These are phyloP conservation scores for Endocarpon pusillum DNA, from an alignment of 495 filamentous ascomycete species.

Conservation along the genomic window DNA sequence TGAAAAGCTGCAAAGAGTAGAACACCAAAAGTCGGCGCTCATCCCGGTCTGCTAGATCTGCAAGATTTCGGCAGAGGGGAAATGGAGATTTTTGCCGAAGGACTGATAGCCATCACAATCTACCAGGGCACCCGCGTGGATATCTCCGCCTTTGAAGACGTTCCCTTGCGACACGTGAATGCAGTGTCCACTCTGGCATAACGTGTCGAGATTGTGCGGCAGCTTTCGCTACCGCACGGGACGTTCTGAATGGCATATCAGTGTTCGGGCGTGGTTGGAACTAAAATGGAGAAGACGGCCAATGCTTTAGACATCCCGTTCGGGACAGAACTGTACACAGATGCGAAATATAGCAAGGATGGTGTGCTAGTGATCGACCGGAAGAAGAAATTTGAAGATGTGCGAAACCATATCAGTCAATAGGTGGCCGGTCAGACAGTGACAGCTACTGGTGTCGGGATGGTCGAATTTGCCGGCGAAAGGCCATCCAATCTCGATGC, in stretches of 20 bases:
- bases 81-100: slow-evolving; percentile 36
- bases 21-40: slow-evolving; percentile 36
- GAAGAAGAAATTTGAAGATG: slow-evolving; percentile 33
- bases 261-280: slow-evolving; percentile 42
- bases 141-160: slow-evolving; percentile 36
- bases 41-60: slow-evolving; percentile 43
- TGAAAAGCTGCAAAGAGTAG: slow-evolving; percentile 36
- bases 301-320: slow-evolving; percentile 37
- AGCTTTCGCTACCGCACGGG: slow-evolving; percentile 33
- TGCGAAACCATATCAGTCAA: slow-evolving; percentile 27
- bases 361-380: slow-evolving; percentile 35
- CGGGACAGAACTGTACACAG: slow-evolving; percentile 37
- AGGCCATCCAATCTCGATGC: slow-evolving; percentile 30
- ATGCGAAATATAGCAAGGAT: slow-evolving; percentile 37
- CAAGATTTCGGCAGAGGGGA: slow-evolving; percentile 44
- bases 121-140: slow-evolving; percentile 41
- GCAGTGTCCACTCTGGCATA: slow-evolving; percentile 37
- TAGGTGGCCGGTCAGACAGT: slow-evolving; percentile 29
- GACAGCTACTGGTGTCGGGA: slow-evolving; percentile 26
- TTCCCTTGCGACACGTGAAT: slow-evolving; percentile 42
- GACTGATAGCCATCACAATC: slow-evolving; percentile 36
- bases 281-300: slow-evolving; percentile 32
- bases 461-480: slow-evolving; percentile 27
- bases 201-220: slow-evolving; percentile 35
- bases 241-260: slow-evolving; percentile 30